Percentiles rank a stretch among this genome's conserved stretches.
phyloP scores from a whole-genome alignment of 805 yeast genomes.

The Sugiyamaella qingdaonensis region DNA sequence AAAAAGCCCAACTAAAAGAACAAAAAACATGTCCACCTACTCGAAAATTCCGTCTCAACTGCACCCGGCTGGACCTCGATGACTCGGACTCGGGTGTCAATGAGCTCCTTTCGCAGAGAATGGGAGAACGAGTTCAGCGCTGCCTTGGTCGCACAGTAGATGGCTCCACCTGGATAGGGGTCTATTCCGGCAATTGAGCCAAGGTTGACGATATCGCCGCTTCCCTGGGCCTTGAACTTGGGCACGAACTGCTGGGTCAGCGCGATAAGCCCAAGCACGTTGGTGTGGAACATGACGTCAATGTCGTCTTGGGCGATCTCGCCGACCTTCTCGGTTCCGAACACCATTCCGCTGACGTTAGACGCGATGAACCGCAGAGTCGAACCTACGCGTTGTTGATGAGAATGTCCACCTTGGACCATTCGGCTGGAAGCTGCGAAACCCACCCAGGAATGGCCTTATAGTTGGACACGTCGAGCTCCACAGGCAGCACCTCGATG shows the following conservation, averaged over 20 bases:
- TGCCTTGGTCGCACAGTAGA: conserved; percentile 67
- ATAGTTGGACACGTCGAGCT: conserved; percentile 55
- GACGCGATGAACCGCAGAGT: not conserved
- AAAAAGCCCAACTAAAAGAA: not conserved
- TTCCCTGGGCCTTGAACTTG: conserved; percentile 63
- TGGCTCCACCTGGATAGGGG: conserved; percentile 67
- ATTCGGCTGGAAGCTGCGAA: conserved; percentile 46
- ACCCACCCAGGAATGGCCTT: conserved; percentile 52
- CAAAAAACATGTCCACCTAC: conserved; percentile 10
- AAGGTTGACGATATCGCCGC: conserved; percentile 56
- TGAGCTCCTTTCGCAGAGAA: conserved; percentile 66
- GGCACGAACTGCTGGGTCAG: conserved; percentile 77
- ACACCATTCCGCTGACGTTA: conserved; percentile 47
- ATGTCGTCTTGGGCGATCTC: conserved; percentile 60
- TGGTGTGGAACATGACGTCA: conserved; percentile 74
- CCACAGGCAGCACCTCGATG: conserved; percentile 42
- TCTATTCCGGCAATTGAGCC: conserved; percentile 72
- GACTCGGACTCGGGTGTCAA: conserved; percentile 64
- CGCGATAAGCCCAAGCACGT: conserved; percentile 79
- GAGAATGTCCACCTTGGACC: conserved; percentile 55
- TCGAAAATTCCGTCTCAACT: conserved; percentile 72
- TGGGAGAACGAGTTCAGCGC: conserved; percentile 55
- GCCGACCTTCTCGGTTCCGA: conserved; percentile 77
- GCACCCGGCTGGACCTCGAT: conserved; percentile 76
- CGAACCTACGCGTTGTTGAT: conserved; percentile 53